Conservation (phyloP, 2,329 filamentous ascomycete genomes). For the Kalmusia sp. region DNA sequence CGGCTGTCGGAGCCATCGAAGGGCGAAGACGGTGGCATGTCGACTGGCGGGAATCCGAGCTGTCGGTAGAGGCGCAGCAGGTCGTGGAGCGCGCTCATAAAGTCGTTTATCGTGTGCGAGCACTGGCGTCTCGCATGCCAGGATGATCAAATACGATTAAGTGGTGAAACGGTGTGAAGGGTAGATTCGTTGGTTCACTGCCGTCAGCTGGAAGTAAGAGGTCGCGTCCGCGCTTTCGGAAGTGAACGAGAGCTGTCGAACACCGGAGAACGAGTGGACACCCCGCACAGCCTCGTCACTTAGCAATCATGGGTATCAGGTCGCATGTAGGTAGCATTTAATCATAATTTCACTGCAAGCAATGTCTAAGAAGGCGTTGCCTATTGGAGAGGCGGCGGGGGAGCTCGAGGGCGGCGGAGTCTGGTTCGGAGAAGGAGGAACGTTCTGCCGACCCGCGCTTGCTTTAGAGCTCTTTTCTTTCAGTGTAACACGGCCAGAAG, state of each 20-base stretch:
- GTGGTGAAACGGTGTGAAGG: neutral
- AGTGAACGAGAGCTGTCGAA: neutral
- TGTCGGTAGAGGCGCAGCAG: constrained; percentile 6
- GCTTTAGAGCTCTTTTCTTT: constrained; percentile 9
- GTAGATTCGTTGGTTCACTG: neutral
- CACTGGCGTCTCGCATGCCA: neutral
- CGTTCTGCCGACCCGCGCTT: neutral
- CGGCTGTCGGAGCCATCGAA: constrained; percentile 25
- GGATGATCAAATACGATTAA: too few relatives aligned
- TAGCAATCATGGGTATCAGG: neutral
- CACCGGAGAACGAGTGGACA: neutral
- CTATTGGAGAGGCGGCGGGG: too few relatives aligned
- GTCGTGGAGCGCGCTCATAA: constrained; percentile 7
- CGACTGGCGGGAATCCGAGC: constrained; percentile 18
- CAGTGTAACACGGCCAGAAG: neutral
- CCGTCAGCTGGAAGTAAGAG: neutral
- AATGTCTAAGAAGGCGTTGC: too few relatives aligned
- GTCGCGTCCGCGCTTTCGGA: neutral
- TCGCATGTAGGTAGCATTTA: neutral
- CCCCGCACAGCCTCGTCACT: neutral
- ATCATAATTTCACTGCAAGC: too few relatives aligned
- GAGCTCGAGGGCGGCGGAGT: too few relatives aligned
- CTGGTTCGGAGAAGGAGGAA: too few relatives aligned
- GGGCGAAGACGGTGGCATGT: constrained; percentile 23
- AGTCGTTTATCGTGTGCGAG: neutral